phyloP scores from a whole-genome alignment of 2,329 filamentous ascomycete species.

The Phaeosphaeria sp. region DNA sequence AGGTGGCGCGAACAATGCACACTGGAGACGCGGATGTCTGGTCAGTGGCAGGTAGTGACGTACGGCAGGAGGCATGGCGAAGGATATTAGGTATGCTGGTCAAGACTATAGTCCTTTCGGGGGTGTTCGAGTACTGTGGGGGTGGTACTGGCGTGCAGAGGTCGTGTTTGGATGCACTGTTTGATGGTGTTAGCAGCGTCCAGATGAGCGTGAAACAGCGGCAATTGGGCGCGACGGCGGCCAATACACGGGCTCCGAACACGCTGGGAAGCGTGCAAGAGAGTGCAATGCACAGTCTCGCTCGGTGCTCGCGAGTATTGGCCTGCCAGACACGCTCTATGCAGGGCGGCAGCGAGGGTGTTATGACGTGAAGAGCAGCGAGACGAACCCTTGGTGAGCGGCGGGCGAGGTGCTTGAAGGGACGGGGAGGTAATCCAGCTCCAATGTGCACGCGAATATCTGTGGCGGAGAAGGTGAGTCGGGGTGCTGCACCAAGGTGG shows the following conservation, averaged over 20 bases:
- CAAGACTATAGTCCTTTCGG: constrained; percentile 35
- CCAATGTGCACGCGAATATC: constrained; percentile 33
- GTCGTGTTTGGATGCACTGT: constrained; percentile 49
- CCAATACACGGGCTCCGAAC: constrained; percentile 30
- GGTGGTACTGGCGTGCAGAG: constrained; percentile 33
- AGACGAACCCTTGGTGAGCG: constrained; percentile 39
- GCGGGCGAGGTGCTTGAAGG: constrained; percentile 29
- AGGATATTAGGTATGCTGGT: constrained; percentile 46
- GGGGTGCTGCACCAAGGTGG: constrained; percentile 43
- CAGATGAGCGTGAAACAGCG: constrained; percentile 16
- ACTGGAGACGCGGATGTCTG: background rate
- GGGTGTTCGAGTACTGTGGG: constrained; percentile 30
- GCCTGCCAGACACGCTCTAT: constrained; percentile 40
- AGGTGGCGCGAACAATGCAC: background rate
- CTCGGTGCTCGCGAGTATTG: constrained; percentile 36
- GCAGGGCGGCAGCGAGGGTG: constrained; percentile 41
- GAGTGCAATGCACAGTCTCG: constrained; percentile 29
- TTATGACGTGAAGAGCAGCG: constrained; percentile 36
- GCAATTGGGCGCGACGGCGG: constrained; percentile 25
- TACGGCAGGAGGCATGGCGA: constrained; percentile 64
- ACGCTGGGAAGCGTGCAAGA: constrained; percentile 23
- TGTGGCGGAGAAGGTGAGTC: constrained; percentile 24
- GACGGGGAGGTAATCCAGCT: constrained; percentile 42
- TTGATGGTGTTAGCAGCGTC: constrained; percentile 34
- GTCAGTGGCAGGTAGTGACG: constrained; percentile 42